These are phyloP conservation scores for Dactylellina leptospora DNA, from an alignment of 2,329 filamentous ascomycete genomes.

Conservation along the genomic window DNA sequence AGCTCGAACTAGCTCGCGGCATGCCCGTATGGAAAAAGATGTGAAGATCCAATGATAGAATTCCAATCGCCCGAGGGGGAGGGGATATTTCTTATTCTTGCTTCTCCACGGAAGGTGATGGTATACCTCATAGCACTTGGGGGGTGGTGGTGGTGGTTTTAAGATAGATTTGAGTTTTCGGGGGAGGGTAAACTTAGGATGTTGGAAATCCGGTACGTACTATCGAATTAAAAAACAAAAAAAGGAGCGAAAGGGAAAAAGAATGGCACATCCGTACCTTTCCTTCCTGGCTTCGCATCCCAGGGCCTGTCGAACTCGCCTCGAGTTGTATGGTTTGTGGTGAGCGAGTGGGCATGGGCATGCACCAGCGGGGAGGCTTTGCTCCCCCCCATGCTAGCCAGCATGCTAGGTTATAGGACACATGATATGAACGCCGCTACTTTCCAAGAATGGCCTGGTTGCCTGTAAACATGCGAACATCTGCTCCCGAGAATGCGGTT, in stretches of 20 bases:
- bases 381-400: constrained; percentile 1
- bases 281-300: not conserved
- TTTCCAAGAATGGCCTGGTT: constrained; percentile 24
- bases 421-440: constrained; percentile 49
- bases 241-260: not conserved
- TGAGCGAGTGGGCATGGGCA: not conserved
- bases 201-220: constrained; percentile 6
- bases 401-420: constrained; percentile 20
- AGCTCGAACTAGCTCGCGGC: constrained; percentile 52
- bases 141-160: too few relatives aligned
- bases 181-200: constrained; percentile 14
- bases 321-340: constrained; percentile 39
- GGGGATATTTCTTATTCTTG: constrained; percentile 44
- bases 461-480: constrained; percentile 2
- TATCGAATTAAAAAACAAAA: not conserved
- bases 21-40: constrained; percentile 46
- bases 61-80: constrained; percentile 35
- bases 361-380: constrained; percentile 50
- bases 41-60: constrained; percentile 43
- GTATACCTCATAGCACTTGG: constrained; percentile 6
- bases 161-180: constrained; percentile 35
- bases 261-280: not conserved
- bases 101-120: not conserved
- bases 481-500: constrained; percentile 42
- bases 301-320: constrained; percentile 36